Evolutionary conservation across 495 filamentous ascomycete genomes (phyloP).

Genomic region (Penicillium paxilli): DNA sequence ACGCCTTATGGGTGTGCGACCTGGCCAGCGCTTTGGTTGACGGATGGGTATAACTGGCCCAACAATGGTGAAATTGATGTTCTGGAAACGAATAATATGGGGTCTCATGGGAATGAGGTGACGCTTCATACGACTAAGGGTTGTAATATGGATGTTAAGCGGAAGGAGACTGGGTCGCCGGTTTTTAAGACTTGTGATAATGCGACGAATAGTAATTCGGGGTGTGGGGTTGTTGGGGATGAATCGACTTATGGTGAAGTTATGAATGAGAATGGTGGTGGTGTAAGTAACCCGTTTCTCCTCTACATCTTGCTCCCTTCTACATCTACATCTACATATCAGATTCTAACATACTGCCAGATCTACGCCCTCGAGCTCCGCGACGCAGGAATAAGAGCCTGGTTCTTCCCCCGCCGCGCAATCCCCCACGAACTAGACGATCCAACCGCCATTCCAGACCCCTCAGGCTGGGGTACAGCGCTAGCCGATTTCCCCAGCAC

Average conservation of each 20-base stretch:
- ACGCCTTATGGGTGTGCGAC: constrained; percentile 52
- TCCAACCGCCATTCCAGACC: constrained; percentile 34
- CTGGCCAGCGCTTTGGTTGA: constrained; percentile 64
- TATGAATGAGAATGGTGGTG: constrained; percentile 49
- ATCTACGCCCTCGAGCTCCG: constrained; percentile 50
- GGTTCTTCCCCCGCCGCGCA: constrained; percentile 46
- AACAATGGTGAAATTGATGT: constrained; percentile 52
- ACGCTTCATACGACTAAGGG: constrained; percentile 45
- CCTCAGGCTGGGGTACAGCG: constrained; percentile 46
- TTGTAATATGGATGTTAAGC: constrained; percentile 48
- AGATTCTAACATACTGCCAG: constrained; percentile 9
- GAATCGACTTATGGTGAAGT: constrained; percentile 37
- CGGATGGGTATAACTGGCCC: constrained; percentile 61
- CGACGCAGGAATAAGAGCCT: constrained; percentile 45
- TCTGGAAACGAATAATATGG: constrained; percentile 46
- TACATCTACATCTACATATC: not conserved
- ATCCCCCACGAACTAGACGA: constrained; percentile 40
- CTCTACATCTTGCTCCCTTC: not conserved
- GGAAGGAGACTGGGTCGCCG: constrained; percentile 38
- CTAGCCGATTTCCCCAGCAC: constrained; percentile 54
- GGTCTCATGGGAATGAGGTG: constrained; percentile 44
- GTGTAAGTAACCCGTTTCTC: constrained; percentile 30
- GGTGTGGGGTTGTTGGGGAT: constrained; percentile 43
- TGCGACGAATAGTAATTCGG: constrained; percentile 36
- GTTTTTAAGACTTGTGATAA: constrained; percentile 37